Conservation (phyloP, 116 monocot species). For the Cymodocea nodosa region DNA sequence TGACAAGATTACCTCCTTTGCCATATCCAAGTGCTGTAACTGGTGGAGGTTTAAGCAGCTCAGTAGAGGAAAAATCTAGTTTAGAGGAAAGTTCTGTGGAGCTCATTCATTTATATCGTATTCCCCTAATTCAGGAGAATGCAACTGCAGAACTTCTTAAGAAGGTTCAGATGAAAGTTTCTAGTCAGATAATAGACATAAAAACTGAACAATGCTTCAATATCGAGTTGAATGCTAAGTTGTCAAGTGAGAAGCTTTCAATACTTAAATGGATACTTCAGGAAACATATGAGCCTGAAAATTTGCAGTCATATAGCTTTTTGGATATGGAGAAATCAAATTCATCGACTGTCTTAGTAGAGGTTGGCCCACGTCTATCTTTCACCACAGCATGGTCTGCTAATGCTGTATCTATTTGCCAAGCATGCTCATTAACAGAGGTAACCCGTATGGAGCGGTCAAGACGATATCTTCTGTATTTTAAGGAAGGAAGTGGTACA, state of each 20-base stretch:
- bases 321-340: conserved; percentile 25
- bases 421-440: conserved; percentile 50
- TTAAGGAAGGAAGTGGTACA: conserved; percentile 32
- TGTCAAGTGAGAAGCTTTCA: conserved; percentile 50
- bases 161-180: conserved; percentile 53
- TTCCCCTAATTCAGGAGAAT: conserved; percentile 54
- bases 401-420: conserved; percentile 87
- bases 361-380: conserved; percentile 84
- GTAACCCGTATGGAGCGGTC: conserved; percentile 79
- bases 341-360: conserved; percentile 34
- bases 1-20: background rate
- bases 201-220: conserved; percentile 94
- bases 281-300: conserved; percentile 90
- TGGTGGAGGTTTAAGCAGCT: conserved; percentile 16
- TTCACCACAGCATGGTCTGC: conserved; percentile 91
- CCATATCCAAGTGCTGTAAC: conserved; percentile 18
- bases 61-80: conserved; percentile 11
- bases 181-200: conserved; percentile 32
- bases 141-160: conserved; percentile 51
- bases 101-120: conserved; percentile 67
- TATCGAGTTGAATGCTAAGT: conserved; percentile 22
- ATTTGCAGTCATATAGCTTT: conserved; percentile 52
- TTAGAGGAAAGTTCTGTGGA: conserved; percentile 8
- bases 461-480: conserved; percentile 53
- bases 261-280: conserved; percentile 70